Conservation (phyloP, 495 filamentous ascomycete species). For the Diplogelasinospora grovesii region DNA sequence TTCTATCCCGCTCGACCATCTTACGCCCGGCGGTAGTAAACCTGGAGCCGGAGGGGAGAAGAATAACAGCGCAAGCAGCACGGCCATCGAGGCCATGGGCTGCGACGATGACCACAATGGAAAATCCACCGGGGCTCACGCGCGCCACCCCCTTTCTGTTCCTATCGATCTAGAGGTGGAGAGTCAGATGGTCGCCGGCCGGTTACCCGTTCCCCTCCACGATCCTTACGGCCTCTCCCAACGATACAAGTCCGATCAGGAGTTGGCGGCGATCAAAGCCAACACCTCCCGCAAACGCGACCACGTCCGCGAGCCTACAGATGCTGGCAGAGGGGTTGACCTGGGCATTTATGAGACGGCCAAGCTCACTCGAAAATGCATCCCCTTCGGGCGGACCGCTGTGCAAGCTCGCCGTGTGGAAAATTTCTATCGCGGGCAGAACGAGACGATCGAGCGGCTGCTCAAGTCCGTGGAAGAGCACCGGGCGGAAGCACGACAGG, state of each 20-base stretch:
- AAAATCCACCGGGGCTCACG: conserved; percentile 35
- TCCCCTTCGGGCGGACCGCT: conserved; percentile 30
- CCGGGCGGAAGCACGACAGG: conserved; percentile 66
- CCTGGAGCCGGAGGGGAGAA: conserved; percentile 7
- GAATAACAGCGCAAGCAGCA: conserved; percentile 30
- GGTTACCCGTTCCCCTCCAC: conserved; percentile 39
- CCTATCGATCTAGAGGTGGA: conserved; percentile 64
- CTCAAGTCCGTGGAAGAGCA: conserved; percentile 93
- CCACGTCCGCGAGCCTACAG: conserved; percentile 7
- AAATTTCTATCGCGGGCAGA: conserved; percentile 85
- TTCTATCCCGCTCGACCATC: no score
- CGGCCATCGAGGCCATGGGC: conserved; percentile 38
- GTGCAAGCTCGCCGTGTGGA: conserved; percentile 58
- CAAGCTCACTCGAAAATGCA: conserved; percentile 9
- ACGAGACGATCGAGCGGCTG: conserved; percentile 85
- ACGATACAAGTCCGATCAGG: conserved; percentile 67
- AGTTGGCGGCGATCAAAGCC: conserved; percentile 74
- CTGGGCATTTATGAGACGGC: no score
- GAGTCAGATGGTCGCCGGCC: conserved; percentile 46
- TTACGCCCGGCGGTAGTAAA: no score
- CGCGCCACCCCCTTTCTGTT: conserved; percentile 34
- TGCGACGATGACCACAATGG: no score
- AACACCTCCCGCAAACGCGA: conserved; percentile 77
- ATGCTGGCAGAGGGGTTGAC: no score
- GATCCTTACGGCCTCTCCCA: conserved; percentile 81